These are phyloP conservation scores for Botryotinia narcissicola DNA, from an alignment of 2,329 filamentous ascomycete genomes.

Conservation along the genomic window DNA sequence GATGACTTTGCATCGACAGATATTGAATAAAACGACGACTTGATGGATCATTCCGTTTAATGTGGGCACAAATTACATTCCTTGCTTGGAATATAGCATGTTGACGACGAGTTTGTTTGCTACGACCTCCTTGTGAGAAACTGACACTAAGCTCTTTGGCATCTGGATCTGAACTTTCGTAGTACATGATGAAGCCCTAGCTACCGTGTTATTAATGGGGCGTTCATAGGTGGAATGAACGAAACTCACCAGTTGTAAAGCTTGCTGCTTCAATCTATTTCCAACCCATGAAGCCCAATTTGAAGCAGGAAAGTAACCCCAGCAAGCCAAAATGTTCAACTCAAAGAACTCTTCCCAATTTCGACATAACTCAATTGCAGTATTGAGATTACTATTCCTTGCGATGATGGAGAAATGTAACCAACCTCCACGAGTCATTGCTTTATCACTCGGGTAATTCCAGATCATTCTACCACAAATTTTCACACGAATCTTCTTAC, in stretches of 20 bases:
- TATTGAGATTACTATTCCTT: constrained; percentile 46
- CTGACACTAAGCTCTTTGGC: constrained; percentile 39
- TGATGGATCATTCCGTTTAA: constrained; percentile 44
- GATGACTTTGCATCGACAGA: constrained; percentile 41
- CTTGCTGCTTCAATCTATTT: constrained; percentile 41
- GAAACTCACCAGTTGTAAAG: constrained; percentile 40
- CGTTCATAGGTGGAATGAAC: neutral
- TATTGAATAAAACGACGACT: constrained; percentile 46
- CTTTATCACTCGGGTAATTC: constrained; percentile 49
- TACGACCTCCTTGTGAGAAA: constrained; percentile 39
- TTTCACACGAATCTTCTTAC: constrained; percentile 43
- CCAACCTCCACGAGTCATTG: constrained; percentile 49
- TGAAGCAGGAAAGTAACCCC: constrained; percentile 48
- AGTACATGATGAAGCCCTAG: constrained; percentile 33
- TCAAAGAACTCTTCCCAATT: constrained; percentile 52
- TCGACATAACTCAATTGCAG: constrained; percentile 48
- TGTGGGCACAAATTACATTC: constrained; percentile 44
- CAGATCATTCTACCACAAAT: constrained; percentile 50
- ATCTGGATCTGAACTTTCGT: constrained; percentile 26
- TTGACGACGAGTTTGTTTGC: constrained; percentile 36
- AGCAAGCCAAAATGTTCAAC: constrained; percentile 45
- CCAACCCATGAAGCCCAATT: constrained; percentile 46
- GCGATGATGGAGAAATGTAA: constrained; percentile 51
- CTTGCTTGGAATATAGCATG: constrained; percentile 41
- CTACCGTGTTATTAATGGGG: neutral